These are phyloP conservation scores for Fusarium sp. DNA, from an alignment of 2,329 filamentous ascomycete genomes.

Conservation along the genomic window DNA sequence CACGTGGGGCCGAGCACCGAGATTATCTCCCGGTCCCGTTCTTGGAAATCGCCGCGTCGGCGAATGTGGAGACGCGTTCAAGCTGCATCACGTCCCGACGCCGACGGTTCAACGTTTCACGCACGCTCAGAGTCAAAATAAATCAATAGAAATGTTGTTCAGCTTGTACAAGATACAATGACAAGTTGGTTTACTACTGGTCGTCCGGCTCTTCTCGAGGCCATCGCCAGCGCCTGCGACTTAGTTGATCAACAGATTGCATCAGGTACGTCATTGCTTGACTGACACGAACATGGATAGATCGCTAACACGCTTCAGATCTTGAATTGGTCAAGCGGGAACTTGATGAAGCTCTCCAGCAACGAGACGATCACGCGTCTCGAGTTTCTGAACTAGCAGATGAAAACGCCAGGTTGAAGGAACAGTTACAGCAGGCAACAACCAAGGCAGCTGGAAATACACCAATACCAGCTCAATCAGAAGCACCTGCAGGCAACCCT, in stretches of 20 bases:
- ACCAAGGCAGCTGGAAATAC: conserved; percentile 3
- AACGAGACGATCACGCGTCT: conserved; percentile 32
- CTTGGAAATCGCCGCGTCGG: conserved; percentile 25
- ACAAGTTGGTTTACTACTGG: conserved; percentile 54
- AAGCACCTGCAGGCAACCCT: conserved; percentile 2
- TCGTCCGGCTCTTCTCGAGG: conserved; percentile 54
- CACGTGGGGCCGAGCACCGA: conserved; percentile 26
- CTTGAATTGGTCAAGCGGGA: conserved; percentile 57
- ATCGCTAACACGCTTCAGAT: conserved; percentile 33
- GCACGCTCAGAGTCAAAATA: conserved; percentile 11
- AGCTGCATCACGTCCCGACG: conserved; percentile 24
- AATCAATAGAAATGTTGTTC: conserved; percentile 19
- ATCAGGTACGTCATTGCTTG: conserved; percentile 47
- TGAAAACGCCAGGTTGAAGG: conserved; percentile 39
- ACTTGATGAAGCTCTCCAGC: conserved; percentile 45
- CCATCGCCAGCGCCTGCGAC: conserved; percentile 54
- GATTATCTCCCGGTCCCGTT: not conserved
- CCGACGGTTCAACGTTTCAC: conserved; percentile 8
- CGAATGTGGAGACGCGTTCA: conserved; percentile 44
- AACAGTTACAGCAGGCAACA: conserved; percentile 23
- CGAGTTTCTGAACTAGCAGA: conserved; percentile 16
- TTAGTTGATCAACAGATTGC: conserved; percentile 53
- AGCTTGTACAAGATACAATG: conserved; percentile 46
- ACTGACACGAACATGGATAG: conserved; percentile 1
- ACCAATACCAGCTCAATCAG: not conserved